phyloP scores from a whole-genome alignment of 768 basidiomycete species.

The Chalciporus piperatus region DNA sequence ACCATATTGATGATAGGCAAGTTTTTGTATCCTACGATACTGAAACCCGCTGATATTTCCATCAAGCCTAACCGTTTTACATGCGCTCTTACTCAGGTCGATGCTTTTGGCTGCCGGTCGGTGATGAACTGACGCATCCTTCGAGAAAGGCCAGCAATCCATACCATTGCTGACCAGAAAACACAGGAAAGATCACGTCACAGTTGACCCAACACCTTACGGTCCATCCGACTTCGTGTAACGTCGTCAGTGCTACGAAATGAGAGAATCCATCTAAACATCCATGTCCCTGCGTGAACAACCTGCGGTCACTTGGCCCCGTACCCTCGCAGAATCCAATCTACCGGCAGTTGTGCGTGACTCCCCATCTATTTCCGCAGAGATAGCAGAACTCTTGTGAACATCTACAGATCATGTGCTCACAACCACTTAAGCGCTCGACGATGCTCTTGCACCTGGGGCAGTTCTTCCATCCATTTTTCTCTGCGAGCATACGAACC shows the following conservation, averaged over 20 bases:
- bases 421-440: slow-evolving; percentile 53
- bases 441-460: slow-evolving; percentile 55
- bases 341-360: neutral
- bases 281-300: neutral
- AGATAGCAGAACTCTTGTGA: slow-evolving; percentile 19
- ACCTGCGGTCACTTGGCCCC: neutral
- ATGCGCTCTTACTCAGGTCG: too few species aligned
- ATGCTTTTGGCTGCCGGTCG: too few species aligned
- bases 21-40: neutral
- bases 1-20: slow-evolving; percentile 59
- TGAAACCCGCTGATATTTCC: too few species aligned
- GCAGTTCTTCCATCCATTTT: slow-evolving; percentile 58
- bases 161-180: too few species aligned
- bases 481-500: slow-evolving; percentile 45
- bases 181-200: too few species aligned
- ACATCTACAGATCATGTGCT: slow-evolving; percentile 59
- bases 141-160: too few species aligned
- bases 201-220: neutral
- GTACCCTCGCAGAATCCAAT: neutral
- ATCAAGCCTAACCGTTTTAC: too few species aligned
- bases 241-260: neutral
- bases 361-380: slow-evolving; percentile 15
- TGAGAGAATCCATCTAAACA: neutral
- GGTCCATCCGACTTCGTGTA: neutral
- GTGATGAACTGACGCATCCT: too few species aligned